A percentile compares a stretch with the other conserved stretches of the same genome.
Evolutionary conservation across 1,139 yeast species (phyloP).

Genomic region (Arxiozyma telluris): DNA sequence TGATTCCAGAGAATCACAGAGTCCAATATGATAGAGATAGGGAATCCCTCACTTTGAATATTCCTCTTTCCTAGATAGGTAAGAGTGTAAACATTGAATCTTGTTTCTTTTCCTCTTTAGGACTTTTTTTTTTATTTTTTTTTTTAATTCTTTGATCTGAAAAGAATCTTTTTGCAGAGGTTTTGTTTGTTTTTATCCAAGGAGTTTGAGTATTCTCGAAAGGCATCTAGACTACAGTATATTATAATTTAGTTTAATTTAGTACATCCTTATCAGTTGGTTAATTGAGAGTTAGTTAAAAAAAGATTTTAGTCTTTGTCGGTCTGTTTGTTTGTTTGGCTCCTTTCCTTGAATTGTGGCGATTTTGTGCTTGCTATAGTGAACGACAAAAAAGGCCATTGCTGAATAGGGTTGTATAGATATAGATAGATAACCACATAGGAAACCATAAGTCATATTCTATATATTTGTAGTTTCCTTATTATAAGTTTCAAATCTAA

Average conservation of each 20-base stretch:
- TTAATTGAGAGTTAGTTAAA: too few species aligned
- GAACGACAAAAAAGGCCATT: neutral
- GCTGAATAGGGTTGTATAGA: neutral
- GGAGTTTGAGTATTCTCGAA: neutral
- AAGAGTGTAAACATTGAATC: neutral
- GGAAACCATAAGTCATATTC: neutral
- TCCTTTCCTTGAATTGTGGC: neutral
- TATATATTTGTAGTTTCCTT: too few species aligned
- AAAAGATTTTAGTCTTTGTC: too few species aligned
- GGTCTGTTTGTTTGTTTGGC: neutral
- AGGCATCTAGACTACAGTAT: neutral
- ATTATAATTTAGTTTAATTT: too few species aligned
- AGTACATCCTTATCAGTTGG: neutral
- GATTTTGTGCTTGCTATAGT: neutral
- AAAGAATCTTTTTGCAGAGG: neutral
- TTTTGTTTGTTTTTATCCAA: neutral
- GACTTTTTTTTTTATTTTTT: neutral
- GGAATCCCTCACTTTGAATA: neutral
- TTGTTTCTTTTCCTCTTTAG: neutral
- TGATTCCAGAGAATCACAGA: neutral
- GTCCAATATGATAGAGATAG: conserved; percentile 1
- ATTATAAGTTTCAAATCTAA: too few species aligned
- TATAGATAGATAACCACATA: too few species aligned
- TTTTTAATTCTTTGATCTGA: neutral
- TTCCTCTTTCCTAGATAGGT: neutral